Percentiles rank a stretch among this genome's conserved stretches.
Evolutionary conservation across 1,284 basidiomycete species (phyloP).

Genomic region (Microbotryum scabiosae): DNA sequence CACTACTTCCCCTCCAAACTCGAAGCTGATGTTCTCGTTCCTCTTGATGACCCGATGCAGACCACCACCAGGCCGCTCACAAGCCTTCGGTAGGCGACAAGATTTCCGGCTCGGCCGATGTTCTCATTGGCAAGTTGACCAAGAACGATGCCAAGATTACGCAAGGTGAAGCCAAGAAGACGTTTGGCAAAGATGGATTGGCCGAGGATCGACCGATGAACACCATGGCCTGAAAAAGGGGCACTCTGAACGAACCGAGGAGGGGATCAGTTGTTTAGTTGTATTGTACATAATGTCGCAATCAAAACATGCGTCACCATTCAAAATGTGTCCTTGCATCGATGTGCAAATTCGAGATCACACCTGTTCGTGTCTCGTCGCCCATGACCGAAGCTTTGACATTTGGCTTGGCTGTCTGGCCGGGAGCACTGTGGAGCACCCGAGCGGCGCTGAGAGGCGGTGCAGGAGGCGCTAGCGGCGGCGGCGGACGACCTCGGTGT

Average conservation of each 20-base stretch:
- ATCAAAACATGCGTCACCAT: neutral
- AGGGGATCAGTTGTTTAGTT: neutral
- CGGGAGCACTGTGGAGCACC: no score
- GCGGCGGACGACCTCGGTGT: no score
- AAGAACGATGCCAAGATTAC: constrained; percentile 13
- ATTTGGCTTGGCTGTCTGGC: no score
- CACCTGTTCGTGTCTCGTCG: neutral
- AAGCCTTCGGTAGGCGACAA: constrained; percentile 23
- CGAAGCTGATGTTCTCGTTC: no score
- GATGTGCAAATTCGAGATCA: neutral
- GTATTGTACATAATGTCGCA: no score
- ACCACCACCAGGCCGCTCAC: constrained; percentile 5
- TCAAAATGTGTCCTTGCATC: neutral
- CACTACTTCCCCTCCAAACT: no score
- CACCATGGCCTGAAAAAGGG: neutral
- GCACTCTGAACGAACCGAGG: neutral
- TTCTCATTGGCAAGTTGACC: constrained; percentile 16
- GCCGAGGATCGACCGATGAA: neutral
- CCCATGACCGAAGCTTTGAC: no score
- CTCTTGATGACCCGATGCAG: no score
- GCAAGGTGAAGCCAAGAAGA: constrained; percentile 18
- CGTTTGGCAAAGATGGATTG: constrained; percentile 14
- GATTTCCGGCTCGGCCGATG: constrained; percentile 6
- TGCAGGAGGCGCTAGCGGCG: no score
- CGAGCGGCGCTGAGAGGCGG: no score